These are phyloP conservation scores for Chloromonas sp. DNA, from an alignment of 163 green algal species.

Conservation along the genomic window DNA sequence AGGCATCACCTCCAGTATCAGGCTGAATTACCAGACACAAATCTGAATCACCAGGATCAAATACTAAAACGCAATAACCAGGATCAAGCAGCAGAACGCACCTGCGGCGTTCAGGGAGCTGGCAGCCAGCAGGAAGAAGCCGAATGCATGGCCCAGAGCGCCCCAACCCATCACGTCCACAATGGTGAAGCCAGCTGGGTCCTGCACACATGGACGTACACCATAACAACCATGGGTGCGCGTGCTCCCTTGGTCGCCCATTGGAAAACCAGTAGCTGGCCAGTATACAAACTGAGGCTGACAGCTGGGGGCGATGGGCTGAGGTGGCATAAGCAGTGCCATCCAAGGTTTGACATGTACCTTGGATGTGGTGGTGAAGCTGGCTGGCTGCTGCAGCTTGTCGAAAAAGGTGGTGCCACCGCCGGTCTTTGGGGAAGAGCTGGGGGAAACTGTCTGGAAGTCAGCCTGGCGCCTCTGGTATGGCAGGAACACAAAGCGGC, in stretches of 20 bases:
- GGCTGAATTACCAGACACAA: too few relatives aligned
- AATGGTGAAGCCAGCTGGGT: constrained; percentile 41
- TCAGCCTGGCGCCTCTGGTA: constrained; percentile 34
- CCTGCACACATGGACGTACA: constrained; percentile 1
- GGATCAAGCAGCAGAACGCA: not conserved
- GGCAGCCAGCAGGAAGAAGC: constrained; percentile 44
- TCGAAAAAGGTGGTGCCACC: constrained; percentile 51
- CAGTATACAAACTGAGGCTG: not conserved
- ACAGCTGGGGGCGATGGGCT: too few relatives aligned
- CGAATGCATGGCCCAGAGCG: constrained; percentile 57
- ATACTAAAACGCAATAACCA: too few relatives aligned
- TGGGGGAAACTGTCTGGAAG: constrained; percentile 11
- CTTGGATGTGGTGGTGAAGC: constrained; percentile 47
- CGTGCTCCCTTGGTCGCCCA: not conserved
- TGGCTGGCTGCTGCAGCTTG: constrained; percentile 39
- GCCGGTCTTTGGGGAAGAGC: constrained; percentile 31
- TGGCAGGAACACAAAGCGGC: constrained; percentile 24
- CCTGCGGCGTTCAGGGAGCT: constrained; percentile 24
- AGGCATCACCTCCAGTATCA: too few relatives aligned
- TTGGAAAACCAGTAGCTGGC: not conserved
- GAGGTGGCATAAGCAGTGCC: too few relatives aligned
- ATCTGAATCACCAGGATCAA: too few relatives aligned
- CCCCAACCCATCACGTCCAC: constrained; percentile 57
- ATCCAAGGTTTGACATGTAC: not conserved
- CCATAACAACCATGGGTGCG: not conserved